Base-by-base conservation (phyloP, 352 stramenopile species). In the Phytophthora boehmeriae region DNA sequence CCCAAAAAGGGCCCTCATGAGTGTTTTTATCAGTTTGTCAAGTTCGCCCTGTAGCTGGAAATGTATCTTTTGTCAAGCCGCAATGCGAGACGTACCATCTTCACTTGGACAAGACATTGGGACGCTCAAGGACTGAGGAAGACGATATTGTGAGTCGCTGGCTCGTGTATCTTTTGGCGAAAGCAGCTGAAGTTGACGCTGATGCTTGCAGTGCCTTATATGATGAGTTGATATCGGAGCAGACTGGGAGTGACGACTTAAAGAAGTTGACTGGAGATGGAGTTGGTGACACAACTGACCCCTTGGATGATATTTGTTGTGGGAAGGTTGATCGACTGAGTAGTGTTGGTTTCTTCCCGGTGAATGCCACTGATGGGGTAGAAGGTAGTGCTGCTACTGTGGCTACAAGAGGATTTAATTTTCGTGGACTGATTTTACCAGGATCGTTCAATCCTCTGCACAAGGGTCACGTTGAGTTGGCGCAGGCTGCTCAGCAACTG, bases 361-460 rank as follows among this genome's bases (percentile, higher is more conserved):
- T 44, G 1, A 3, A 51, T 14, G 1, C 17, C 2, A 50, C 25
- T 10, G 28, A 65, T 8, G 38, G 41, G 19, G n/a, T 20, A 8
- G 42, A 49, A 2, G 19, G 10, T 32, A n/a, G 25, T 19, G 19
- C 14, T 49, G 41, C 48, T 6, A 59, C 51, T 13, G 44, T 76
- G 9, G 63, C 52, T 22, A 54, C 76, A 1, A 63, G 53, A 39
- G 63, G 66, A 14, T 72, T 92, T 20, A 71, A 61, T 17, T 89
- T 91, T 45, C 68, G 71, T 6, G 86, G 77, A 42, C 45, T 95
- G 36, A 67, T 95, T 5, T 52, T 96, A 4, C 73, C 86, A 4
- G 88, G 88, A 0, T 95, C 83, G 2, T 96, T 96, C 58, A 96
- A 96, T 42, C 88, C 88, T 11, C 51, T 96, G 35, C 88, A 96